Conservation (phyloP, 192 early-diverging fungal species). For the Coemansia aciculifera region DNA sequence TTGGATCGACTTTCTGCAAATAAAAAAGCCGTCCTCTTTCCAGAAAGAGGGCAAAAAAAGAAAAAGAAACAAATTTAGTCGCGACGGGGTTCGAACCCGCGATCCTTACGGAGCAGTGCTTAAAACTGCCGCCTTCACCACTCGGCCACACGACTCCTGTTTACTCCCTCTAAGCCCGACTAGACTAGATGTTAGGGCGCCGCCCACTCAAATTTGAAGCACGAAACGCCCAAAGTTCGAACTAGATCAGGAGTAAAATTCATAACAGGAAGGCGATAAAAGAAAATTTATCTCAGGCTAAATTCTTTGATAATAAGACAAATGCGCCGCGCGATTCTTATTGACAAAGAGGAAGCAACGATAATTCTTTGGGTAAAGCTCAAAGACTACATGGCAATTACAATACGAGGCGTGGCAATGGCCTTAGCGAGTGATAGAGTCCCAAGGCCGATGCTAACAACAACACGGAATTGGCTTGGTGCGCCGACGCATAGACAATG, state of each 20-base stretch:
- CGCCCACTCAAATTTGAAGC: too few species aligned
- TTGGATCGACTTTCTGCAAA: not conserved
- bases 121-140: conserved; percentile 8
- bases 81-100: conserved; percentile 7
- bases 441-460: conserved; percentile 70
- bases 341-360: too few species aligned
- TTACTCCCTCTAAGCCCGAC: too few species aligned
- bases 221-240: too few species aligned
- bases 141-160: not conserved
- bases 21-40: not conserved
- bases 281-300: too few species aligned
- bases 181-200: too few species aligned
- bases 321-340: too few species aligned
- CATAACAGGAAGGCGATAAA: too few species aligned
- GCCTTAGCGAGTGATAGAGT: conserved; percentile 45
- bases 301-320: too few species aligned
- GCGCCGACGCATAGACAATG: conserved; percentile 86
- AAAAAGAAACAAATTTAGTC: not conserved
- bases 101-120: conserved; percentile 7
- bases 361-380: not conserved
- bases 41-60: not conserved
- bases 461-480: conserved; percentile 90
- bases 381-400: not conserved
- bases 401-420: conserved; percentile 32
- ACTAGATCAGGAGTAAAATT: too few species aligned